Evolutionary conservation across 1,139 yeast species (phyloP), one percentile per base, ranked within the genome.

Genomic region (Neolecta irregularis): DNA sequence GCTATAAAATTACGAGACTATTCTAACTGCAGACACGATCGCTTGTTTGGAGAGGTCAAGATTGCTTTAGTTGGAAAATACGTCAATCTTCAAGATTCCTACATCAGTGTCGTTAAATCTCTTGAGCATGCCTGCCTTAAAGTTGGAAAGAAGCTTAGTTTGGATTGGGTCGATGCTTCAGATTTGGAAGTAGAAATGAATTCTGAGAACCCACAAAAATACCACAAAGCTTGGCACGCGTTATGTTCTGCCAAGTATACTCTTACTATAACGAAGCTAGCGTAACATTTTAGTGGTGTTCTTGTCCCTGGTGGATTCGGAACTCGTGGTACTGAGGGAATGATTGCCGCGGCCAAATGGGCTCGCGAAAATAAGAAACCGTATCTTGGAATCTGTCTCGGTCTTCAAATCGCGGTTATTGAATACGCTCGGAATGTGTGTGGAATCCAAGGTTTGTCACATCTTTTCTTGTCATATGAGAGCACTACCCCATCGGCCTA

Each of bases 271-370:
- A 26, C 20, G 6, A 5, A 6, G 4, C 2, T 6, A 16, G 7
- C 22, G 20, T 20, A 26, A 20, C 8, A 16, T 28, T 28, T 11
- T 19, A 28, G 31, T 57, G 98, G 98, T 58, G 79, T 91, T 46
- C 68, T 91, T 44, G 94, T 91, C 40, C 98, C 99, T 28, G 99
- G 99, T 53, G 99, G 99, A 2, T 91, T 91, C 54, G 99, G 99
- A 44, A 62, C 73, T 37, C 76, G 98, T 59, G 99, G 99, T 60
- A 81, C 83, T 43, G 96, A 88, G 62, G 98, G 98, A 52, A 91
- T 91, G 99, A 65, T 91, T 56, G 65, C 83, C 24, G 98, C 96
- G 44, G 93, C 96, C 38, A 77, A 79, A 57, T 91, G 93, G 74
- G 98, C 98, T 17, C 76, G 99, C 62, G 93, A 79, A 58, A 83